Evolutionary conservation across 495 filamentous ascomycete genomes (phyloP).

Genomic region (Talaromyces adpressus): DNA sequence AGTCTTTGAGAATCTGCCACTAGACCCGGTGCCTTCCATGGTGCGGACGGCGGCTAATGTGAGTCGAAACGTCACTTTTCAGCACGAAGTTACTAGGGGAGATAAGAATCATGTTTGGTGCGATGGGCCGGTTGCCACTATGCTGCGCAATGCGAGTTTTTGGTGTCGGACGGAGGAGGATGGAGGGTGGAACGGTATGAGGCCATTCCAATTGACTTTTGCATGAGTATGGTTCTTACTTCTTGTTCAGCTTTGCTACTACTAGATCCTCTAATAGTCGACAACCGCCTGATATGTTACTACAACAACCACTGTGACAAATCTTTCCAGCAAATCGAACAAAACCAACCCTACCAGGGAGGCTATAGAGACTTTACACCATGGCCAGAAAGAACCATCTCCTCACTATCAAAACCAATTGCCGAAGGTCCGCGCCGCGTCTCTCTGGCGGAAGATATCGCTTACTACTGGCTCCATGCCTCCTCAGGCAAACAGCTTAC

Average conservation of each 20-base stretch:
- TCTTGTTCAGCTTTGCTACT: neutral
- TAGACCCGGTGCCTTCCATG: neutral
- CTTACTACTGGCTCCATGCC: neutral
- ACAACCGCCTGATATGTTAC: neutral
- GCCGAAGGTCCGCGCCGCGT: neutral
- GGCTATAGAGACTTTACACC: neutral
- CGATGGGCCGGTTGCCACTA: neutral
- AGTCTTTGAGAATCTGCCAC: neutral
- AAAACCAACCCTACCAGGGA: neutral
- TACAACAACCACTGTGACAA: neutral
- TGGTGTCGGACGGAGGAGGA: neutral
- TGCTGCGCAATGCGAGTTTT: neutral
- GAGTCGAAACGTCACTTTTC: neutral
- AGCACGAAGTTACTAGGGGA: neutral
- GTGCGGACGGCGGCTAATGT: neutral
- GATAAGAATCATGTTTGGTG: neutral
- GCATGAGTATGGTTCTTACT: too few species aligned
- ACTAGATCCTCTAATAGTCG: neutral
- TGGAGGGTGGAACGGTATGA: neutral
- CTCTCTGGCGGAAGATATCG: neutral
- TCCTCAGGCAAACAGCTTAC: neutral
- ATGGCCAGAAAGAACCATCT: neutral
- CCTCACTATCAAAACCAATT: neutral
- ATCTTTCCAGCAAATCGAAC: neutral
- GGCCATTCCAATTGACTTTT: too few species aligned